Percentiles rank a stretch among this genome's conserved stretches.
Evolutionary conservation across 768 basidiomycete species (phyloP).

Genomic region (Naematelia aurantialba): DNA sequence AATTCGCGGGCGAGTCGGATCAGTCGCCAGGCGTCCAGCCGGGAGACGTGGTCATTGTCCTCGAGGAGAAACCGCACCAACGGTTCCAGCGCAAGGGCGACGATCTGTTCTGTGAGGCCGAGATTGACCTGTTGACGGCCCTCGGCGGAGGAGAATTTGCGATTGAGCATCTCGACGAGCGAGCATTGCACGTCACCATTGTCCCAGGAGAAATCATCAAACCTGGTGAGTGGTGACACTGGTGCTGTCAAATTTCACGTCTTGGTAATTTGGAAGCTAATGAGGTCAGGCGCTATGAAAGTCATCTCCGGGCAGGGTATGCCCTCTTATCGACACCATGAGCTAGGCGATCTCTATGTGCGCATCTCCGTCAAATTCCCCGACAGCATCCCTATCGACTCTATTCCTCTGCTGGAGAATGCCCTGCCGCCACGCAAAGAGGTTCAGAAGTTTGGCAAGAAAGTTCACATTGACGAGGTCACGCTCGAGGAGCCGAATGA

Average conservation of each 20-base stretch:
- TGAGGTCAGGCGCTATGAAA: conserved; percentile 70
- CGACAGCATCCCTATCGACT: conserved; percentile 64
- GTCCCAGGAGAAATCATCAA: conserved; percentile 85
- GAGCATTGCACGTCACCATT: conserved; percentile 75
- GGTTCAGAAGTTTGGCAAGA: conserved; percentile 65
- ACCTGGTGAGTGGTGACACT: conserved; percentile 62
- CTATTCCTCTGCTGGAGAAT: conserved; percentile 70
- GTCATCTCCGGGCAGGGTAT: conserved; percentile 93
- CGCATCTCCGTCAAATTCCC: conserved; percentile 86
- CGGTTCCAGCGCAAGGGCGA: conserved; percentile 75
- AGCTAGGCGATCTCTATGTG: conserved; percentile 87
- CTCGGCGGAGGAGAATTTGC: conserved; percentile 85
- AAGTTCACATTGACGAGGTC: conserved; percentile 73
- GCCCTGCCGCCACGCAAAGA: conserved; percentile 77
- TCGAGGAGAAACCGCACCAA: conserved; percentile 89
- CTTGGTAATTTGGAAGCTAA: too few species aligned
- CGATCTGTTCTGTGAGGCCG: conserved; percentile 78
- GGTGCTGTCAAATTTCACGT: neutral
- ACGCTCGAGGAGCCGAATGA: conserved; percentile 74
- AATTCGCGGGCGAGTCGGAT: conserved; percentile 82
- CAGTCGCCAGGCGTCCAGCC: conserved; percentile 85
- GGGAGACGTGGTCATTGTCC: conserved; percentile 92
- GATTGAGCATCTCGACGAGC: conserved; percentile 91
- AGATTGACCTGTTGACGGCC: conserved; percentile 88
- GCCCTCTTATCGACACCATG: conserved; percentile 97